These are phyloP conservation scores for Teratosphaeriaceae sp. DNA, from an alignment of 2,329 filamentous ascomycete genomes.

Conservation along the genomic window DNA sequence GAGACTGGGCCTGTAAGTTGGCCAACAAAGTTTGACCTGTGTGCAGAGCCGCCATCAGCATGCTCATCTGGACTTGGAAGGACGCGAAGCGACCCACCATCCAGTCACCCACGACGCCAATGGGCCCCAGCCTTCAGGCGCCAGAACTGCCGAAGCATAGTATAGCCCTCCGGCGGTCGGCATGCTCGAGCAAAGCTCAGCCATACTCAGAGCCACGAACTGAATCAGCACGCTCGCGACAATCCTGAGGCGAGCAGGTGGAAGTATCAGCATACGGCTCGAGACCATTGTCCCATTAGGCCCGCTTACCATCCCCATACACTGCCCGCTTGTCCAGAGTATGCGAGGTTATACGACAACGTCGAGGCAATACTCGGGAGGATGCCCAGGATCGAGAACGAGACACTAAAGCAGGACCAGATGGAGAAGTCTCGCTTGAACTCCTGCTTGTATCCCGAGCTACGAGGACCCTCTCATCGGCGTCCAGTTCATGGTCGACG, in stretches of 20 bases:
- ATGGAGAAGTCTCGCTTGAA: conserved; percentile 26
- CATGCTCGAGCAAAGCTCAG: conserved; percentile 31
- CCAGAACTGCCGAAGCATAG: conserved; percentile 27
- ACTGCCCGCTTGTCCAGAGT: conserved; percentile 19
- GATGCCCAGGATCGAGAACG: conserved; percentile 32
- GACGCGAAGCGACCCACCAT: background rate
- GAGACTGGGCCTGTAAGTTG: conserved; percentile 27
- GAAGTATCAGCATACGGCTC: conserved; percentile 22
- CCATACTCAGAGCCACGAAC: conserved; percentile 29
- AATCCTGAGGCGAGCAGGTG: too few species aligned
- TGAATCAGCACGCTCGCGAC: conserved; percentile 26
- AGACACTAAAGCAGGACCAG: conserved; percentile 30
- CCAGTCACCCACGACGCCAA: conserved; percentile 14
- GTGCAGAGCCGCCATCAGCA: too few species aligned
- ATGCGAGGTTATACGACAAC: conserved; percentile 30
- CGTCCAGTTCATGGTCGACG: conserved; percentile 12
- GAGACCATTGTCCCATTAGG: too few species aligned
- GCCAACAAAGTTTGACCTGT: conserved; percentile 28
- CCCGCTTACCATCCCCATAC: conserved; percentile 30
- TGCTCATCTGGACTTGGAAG: background rate
- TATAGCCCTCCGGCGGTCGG: conserved; percentile 28
- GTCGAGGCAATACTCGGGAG: conserved; percentile 34
- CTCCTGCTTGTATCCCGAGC: conserved; percentile 20
- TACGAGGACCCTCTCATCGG: conserved; percentile 14
- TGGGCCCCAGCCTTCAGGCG: conserved; percentile 27